Evolutionary conservation across 257 asterid species (phyloP).

Genomic region (Solanum sparsipilum): DNA sequence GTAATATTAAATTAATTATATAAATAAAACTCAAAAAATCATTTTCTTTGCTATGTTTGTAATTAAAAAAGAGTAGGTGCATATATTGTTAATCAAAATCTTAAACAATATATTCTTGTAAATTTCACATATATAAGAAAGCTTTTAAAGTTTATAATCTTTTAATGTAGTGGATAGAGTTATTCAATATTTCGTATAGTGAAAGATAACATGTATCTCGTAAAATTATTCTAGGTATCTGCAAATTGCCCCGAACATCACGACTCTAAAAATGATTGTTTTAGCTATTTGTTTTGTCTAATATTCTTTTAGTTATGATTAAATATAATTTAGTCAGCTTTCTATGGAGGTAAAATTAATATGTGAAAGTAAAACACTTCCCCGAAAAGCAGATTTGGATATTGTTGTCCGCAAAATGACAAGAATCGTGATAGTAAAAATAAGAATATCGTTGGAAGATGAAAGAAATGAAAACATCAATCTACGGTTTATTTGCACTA

Average conservation of each 20-base stretch:
- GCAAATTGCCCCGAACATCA: background rate
- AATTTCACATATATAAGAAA: background rate
- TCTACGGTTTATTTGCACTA: background rate
- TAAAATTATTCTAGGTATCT: fast-evolving
- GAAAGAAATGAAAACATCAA: background rate
- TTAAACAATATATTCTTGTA: too few species aligned
- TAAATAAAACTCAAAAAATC: too few species aligned
- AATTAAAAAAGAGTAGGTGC: too few species aligned
- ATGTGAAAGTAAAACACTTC: background rate
- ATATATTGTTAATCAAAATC: too few species aligned
- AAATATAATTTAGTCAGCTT: background rate
- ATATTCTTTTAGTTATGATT: background rate
- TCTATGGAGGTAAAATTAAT: background rate
- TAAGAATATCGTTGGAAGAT: background rate
- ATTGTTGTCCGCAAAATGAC: background rate
- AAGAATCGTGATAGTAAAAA: too few species aligned
- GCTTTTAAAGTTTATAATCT: background rate
- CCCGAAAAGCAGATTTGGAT: background rate
- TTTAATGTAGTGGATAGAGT: background rate
- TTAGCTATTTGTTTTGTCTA: background rate
- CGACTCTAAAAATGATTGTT: background rate
- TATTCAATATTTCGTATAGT: background rate
- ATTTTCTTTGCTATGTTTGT: too few species aligned
- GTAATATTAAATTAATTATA: too few species aligned
- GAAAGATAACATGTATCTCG: background rate